Conservation (phyloP, 495 filamentous ascomycete genomes). For the Hypoxylon intermedium region DNA sequence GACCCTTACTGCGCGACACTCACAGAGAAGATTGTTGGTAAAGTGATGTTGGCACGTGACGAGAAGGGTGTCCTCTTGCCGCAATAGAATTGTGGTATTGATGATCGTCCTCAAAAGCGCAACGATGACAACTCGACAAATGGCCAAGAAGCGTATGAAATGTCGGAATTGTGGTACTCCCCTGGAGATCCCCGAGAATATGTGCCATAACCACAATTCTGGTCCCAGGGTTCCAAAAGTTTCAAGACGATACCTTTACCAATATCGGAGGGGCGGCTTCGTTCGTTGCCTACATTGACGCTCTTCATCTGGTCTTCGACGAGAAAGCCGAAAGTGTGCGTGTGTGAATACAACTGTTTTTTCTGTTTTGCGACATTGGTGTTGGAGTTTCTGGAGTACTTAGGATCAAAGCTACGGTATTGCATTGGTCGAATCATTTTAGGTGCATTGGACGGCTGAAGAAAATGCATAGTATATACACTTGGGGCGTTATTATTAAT, state of each 20-base stretch:
- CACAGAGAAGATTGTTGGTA: conserved; percentile 64
- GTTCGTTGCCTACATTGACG: background rate
- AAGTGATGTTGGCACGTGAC: conserved; percentile 58
- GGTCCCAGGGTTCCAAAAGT: background rate
- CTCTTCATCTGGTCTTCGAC: background rate
- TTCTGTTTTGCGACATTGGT: conserved; percentile 13
- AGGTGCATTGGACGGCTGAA: conserved; percentile 27
- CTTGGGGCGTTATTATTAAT: conserved; percentile 27
- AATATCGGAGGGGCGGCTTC: background rate
- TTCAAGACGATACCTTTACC: background rate
- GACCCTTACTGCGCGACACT: conserved; percentile 68
- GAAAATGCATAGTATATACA: conserved; percentile 32
- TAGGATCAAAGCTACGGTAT: conserved; percentile 18
- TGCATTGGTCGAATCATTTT: conserved; percentile 25
- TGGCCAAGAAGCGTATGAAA: background rate
- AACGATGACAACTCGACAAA: background rate
- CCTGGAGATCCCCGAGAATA: background rate
- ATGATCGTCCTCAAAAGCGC: conserved; percentile 3
- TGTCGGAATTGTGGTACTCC: background rate
- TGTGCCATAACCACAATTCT: background rate
- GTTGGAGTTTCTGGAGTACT: conserved; percentile 33
- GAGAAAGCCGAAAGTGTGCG: background rate
- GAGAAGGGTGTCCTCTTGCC: conserved; percentile 54
- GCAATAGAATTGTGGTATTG: conserved; percentile 32
- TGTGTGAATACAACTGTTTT: conserved; percentile 22